These are phyloP conservation scores for Oidium heveae DNA, from an alignment of 2,329 filamentous ascomycete genomes.

Conservation along the genomic window DNA sequence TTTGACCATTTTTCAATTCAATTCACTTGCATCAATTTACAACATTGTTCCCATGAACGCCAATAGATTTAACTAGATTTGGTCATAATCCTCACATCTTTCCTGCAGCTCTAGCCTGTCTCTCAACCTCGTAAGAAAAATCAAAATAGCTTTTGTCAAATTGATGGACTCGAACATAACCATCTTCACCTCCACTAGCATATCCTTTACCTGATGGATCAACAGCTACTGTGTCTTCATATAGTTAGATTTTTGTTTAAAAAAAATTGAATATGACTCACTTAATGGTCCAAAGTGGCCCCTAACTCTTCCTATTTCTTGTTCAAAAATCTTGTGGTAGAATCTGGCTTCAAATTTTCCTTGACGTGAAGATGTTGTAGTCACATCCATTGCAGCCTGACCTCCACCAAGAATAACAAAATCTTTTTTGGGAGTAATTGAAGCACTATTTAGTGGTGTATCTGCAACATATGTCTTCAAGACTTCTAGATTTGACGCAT, in stretches of 20 bases:
- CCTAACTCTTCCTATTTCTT: slow-evolving; percentile 90
- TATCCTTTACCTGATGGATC: slow-evolving; percentile 83
- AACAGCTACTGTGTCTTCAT: slow-evolving; percentile 57
- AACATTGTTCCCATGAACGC: too few species aligned
- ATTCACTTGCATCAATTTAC: too few species aligned
- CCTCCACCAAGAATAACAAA: slow-evolving; percentile 95
- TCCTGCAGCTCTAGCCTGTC: slow-evolving; percentile 27
- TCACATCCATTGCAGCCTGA: slow-evolving; percentile 97
- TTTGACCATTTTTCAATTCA: too few species aligned
- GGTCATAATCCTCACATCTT: slow-evolving; percentile 6
- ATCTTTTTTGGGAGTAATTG: slow-evolving; percentile 86
- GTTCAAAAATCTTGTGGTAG: slow-evolving; percentile 99
- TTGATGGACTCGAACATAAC: slow-evolving; percentile 93
- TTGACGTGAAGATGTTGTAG: slow-evolving; percentile 66
- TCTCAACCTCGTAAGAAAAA: slow-evolving; percentile 95
- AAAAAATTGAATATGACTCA: slow-evolving; percentile 21
- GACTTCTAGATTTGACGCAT: slow-evolving; percentile 63
- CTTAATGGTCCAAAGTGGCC: slow-evolving; percentile 71
- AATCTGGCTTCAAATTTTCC: slow-evolving; percentile 98
- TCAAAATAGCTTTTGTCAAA: slow-evolving; percentile 98
- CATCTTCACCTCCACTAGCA: slow-evolving; percentile 88
- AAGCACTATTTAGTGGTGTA: slow-evolving; percentile 86
- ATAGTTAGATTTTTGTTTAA: slow-evolving; percentile 1
- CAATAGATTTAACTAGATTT: too few species aligned
- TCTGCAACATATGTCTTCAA: slow-evolving; percentile 84